Base-by-base conservation (phyloP, 2,329 filamentous ascomycete genomes). In the Claviceps sp. region DNA sequence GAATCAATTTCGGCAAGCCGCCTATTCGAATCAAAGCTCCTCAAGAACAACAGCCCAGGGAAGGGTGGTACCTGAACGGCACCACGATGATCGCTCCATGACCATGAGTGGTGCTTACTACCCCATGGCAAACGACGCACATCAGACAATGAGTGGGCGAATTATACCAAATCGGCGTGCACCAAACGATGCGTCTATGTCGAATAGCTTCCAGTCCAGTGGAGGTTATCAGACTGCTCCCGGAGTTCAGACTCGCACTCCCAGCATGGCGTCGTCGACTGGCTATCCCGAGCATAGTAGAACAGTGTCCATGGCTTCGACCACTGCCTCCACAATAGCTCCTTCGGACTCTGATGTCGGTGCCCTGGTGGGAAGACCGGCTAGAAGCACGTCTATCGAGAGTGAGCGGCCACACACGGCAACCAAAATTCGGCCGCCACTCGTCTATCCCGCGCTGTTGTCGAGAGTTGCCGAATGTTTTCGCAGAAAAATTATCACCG, bases 381-480 rank as follows among this genome's bases (percentile, higher is more conserved):
- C 81, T 20, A 73, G 78, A 56, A 76, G 73, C 63, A 73, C 72
- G 68, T 77, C 74, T 59, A 68, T 75, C 55, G 70, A 79, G 58
- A 65, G 75, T 63, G 76, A 79, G 55, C 73, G 75, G 26, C 77
- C 76, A n/a, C 73, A 68, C 52, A 83, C 71, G 58, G 78, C 70
- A 58, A 66, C 61, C 47, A 84, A 71, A 74, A 86, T 68, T 70
- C 82, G 72, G 60, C 82, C 89, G 4, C 91, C 91, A 3, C 75
- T 97, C 20, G 91, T 97, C 1, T 97, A 98, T 64, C 93, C 93
- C 23, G 93, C 93, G 38, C 72, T 97, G 46, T 74, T 98, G 20
- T 97, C 93, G n/a, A 82, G 86, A 50, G 93, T 98, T 4, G 90
- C 87, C 43, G 87, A 94, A 61, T 89, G 88, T 51, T 97, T 98